Evolutionary conservation across 225 moss, liverwort and hornwort species (phyloP), one percentile per base, ranked within the genome.

Genomic region (Marchantia paleacea): DNA sequence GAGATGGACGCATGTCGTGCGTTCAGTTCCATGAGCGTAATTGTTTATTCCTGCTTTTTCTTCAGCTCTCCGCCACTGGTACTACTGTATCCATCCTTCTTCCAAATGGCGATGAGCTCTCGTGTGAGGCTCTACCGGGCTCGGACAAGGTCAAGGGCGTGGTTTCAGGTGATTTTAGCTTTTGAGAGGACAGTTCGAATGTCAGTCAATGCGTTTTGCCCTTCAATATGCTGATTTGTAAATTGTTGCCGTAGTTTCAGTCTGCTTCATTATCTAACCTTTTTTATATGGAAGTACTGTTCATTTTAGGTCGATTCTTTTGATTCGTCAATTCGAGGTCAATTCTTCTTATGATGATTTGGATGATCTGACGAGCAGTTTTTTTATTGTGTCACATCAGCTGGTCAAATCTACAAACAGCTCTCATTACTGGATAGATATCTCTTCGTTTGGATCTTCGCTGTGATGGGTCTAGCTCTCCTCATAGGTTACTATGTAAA

Each of bases 371-470:
- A 39, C 39, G 39, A 39, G 39, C 3, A 39, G 39, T 39, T 69
- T 31, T 22, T 69, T 8, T 69, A 1, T 69, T 12, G 1, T 26
- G 2, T 54, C 55, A 24, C 31, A 67, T 81, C 87, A 96, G 92
- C 88, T 80, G 67, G 72, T 25, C 84, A 89, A 64, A 89, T 94
- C 55, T 94, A 89, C 79, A 90, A 88, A 79, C 83, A 90, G 12
- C 80, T 94, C 0, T 94, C 96, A 3, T 82, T 89, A 3, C 82
- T 96, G 67, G 96, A 96, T 69, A 84, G 92, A 9, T 96, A 66
- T 80, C 83, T 94, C 1, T 96, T 94, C 15, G 78, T 92, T 0
- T 96, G 94, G 96, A 96, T 96, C 73, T 90, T 96, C 30, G 65
- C 3, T n/a, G 92, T 91, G 62, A 96, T 96, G 96, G 96, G 87